Conservation (phyloP, 2,329 filamentous ascomycete genomes). For the Venturia pyrina region DNA sequence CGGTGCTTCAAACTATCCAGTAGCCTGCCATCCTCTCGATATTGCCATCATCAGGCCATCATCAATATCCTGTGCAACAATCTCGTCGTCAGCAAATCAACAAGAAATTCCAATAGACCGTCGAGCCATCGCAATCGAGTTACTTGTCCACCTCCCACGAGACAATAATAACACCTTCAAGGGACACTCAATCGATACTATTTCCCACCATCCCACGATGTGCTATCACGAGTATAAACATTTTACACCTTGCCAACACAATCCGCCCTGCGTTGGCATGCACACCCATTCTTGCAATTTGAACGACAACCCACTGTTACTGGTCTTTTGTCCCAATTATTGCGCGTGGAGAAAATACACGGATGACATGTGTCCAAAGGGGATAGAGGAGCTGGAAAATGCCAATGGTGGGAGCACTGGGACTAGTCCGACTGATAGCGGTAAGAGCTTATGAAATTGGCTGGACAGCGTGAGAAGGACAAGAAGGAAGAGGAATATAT, state of each 20-base stretch:
- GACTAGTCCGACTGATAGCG: slow-evolving; percentile 1
- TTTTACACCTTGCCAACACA: slow-evolving; percentile 7
- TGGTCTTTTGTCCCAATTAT: slow-evolving; percentile 9
- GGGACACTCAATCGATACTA: neutral
- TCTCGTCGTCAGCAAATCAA: neutral
- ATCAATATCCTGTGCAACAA: neutral
- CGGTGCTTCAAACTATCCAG: neutral
- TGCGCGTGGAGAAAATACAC: neutral
- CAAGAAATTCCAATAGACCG: neutral
- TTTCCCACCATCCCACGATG: neutral
- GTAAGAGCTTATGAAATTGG: neutral
- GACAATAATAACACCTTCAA: neutral
- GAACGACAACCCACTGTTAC: slow-evolving; percentile 6
- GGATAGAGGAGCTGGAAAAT: neutral
- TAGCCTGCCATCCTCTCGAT: neutral
- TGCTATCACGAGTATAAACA: slow-evolving; percentile 12
- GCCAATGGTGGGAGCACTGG: neutral
- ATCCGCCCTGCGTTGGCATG: slow-evolving; percentile 10
- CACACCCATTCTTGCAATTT: slow-evolving; percentile 9
- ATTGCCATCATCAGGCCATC: neutral
- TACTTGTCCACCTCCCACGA: neutral
- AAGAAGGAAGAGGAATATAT: too few relatives aligned
- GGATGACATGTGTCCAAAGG: slow-evolving; percentile 7
- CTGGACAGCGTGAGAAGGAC: too few relatives aligned
- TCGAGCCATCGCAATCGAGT: neutral